Conservation (phyloP, 2,329 filamentous ascomycete genomes). For the Penicillium fuscoglaucum region DNA sequence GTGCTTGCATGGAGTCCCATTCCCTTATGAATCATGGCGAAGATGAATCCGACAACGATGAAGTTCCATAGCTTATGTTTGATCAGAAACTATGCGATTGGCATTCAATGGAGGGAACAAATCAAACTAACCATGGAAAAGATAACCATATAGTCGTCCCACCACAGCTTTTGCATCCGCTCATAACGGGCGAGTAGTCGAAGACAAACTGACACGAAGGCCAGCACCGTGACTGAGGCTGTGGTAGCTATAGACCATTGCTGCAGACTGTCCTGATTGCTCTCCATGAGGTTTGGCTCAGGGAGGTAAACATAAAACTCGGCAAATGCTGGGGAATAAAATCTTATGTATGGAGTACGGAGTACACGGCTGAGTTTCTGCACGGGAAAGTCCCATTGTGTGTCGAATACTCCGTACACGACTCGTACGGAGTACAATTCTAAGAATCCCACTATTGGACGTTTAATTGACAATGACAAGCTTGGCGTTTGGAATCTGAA, state of each 20-base stretch:
- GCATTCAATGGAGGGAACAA: neutral
- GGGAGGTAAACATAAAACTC: neutral
- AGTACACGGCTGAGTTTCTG: neutral
- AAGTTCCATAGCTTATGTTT: neutral
- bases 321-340: neutral
- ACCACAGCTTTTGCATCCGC: conserved; percentile 50
- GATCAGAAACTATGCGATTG: neutral
- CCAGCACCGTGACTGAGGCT: conserved; percentile 45
- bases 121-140: conserved; percentile 48
- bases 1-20: neutral
- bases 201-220: conserved; percentile 42
- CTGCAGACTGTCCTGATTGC: conserved; percentile 35
- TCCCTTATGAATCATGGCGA: neutral
- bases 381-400: neutral
- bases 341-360: neutral
- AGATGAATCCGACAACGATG: neutral
- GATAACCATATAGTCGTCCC: conserved; percentile 54
- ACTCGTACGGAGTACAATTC: neutral
- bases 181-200: conserved; percentile 46
- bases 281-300: neutral
- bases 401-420: neutral
- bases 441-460: too few relatives aligned
- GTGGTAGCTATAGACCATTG: conserved; percentile 48
- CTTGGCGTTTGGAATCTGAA: neutral
- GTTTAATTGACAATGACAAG: neutral